Percentiles rank a stretch among this genome's conserved stretches.
Evolutionary conservation across 345 rosid genomes (phyloP).

Genomic region (Salix dunnii): DNA sequence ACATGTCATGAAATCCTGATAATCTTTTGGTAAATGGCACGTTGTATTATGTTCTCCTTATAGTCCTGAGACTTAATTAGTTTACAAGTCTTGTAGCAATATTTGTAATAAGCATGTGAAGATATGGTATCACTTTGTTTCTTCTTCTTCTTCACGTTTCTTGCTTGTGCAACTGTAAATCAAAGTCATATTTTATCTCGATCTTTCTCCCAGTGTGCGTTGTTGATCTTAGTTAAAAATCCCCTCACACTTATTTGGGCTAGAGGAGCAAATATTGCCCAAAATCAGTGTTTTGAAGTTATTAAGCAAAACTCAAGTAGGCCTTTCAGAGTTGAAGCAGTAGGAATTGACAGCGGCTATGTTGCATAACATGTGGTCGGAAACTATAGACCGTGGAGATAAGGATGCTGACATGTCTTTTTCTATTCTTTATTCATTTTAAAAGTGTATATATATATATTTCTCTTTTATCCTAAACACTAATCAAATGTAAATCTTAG

Average conservation of each 20-base stretch:
- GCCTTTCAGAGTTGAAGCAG: not conserved
- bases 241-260: not conserved
- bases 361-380: not conserved
- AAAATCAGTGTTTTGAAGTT: not conserved
- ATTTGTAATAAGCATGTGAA: not conserved
- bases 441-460: no score
- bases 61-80: not conserved
- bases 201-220: not conserved
- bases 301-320: no score
- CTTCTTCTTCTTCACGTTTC: not conserved
- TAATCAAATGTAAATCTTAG: no score
- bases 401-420: no score
- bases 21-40: constrained; percentile 2
- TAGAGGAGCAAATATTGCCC: no score
- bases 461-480: no score
- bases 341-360: not conserved
- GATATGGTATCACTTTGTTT: not conserved
- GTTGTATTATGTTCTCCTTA: not conserved
- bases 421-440: no score
- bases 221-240: not conserved
- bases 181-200: not conserved
- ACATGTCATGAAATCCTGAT: constrained; percentile 1
- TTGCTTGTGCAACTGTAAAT: not conserved
- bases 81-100: not conserved
- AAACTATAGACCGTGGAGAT: no score